Percentiles rank a stretch among this genome's conserved stretches.
Evolutionary conservation across 140 eudicot genomes (phyloP).

Genomic region (Erigeron philadelphicus): DNA sequence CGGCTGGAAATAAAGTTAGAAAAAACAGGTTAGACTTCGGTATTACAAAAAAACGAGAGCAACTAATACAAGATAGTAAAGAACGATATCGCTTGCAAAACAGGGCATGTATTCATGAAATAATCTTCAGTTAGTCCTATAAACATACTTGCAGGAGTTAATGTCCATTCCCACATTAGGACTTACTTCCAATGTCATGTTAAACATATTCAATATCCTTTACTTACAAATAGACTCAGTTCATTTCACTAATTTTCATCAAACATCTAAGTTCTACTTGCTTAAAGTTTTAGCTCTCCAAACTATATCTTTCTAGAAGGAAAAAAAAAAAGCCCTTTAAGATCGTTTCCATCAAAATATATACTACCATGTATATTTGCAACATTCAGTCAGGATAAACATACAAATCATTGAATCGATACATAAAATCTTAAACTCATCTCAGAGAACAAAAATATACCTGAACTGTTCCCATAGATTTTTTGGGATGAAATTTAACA

Average conservation of each 20-base stretch:
- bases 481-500: slow-evolving; percentile 81
- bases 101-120: slow-evolving; percentile 4
- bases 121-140: slow-evolving; percentile 9
- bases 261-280: slow-evolving; percentile 13
- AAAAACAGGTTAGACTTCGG: slow-evolving; percentile 10
- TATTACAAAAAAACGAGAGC: background rate
- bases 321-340: background rate
- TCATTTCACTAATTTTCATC: slow-evolving; percentile 14
- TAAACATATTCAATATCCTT: slow-evolving; percentile 4
- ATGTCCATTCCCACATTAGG: slow-evolving; percentile 2
- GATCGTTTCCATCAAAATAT: slow-evolving; percentile 2
- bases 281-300: slow-evolving; percentile 3
- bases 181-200: slow-evolving; percentile 20
- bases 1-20: slow-evolving; percentile 57
- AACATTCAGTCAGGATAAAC: slow-evolving; percentile 7
- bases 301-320: slow-evolving; percentile 5
- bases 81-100: slow-evolving; percentile 23
- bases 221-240: slow-evolving; percentile 6
- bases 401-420: slow-evolving; percentile 4
- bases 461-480: slow-evolving; percentile 98
- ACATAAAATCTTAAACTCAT: slow-evolving; percentile 13
- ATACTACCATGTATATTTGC: background rate
- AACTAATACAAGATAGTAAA: background rate
- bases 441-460: slow-evolving; percentile 28
- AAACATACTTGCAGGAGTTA: background rate